Conservation (phyloP, 2,329 filamentous ascomycete species). For the Colletotrichum limetticola region DNA sequence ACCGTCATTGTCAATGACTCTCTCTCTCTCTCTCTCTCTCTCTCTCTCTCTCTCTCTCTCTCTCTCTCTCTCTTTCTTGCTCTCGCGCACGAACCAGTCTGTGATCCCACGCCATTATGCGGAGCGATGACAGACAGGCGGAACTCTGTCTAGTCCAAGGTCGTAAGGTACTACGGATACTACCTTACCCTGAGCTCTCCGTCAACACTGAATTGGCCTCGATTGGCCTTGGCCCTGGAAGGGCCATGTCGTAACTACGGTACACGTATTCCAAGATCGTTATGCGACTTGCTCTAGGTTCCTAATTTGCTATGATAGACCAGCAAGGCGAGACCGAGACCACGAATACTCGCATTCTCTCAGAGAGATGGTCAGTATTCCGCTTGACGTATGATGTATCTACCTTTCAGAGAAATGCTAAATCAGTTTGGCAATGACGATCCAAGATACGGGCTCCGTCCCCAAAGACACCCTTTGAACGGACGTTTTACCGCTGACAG, state of each 20-base stretch:
- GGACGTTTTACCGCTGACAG: constrained; percentile 13
- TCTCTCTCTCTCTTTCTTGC: background rate
- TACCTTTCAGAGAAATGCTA: no score
- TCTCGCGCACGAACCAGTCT: constrained; percentile 1
- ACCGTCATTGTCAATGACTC: background rate
- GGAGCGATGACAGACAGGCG: background rate
- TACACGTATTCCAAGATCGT: background rate
- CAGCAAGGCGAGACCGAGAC: no score
- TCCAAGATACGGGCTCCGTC: background rate
- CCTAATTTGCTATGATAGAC: no score
- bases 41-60: background rate
- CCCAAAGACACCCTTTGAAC: background rate
- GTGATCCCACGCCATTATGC: background rate
- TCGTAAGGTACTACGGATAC: background rate
- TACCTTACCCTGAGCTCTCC: background rate
- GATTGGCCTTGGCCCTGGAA: background rate
- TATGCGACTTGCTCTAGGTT: background rate
- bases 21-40: background rate
- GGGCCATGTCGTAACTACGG: background rate
- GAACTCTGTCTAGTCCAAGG: background rate
- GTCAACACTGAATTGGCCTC: background rate
- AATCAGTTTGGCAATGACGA: background rate
- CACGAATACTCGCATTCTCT: no score
- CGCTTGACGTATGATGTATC: background rate
- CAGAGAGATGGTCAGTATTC: background rate